A percentile compares a stretch with the other conserved stretches of the same genome.
These are phyloP conservation scores for Suhomyces pyralidae DNA, from an alignment of 805 yeast genomes.

Conservation along the genomic window DNA sequence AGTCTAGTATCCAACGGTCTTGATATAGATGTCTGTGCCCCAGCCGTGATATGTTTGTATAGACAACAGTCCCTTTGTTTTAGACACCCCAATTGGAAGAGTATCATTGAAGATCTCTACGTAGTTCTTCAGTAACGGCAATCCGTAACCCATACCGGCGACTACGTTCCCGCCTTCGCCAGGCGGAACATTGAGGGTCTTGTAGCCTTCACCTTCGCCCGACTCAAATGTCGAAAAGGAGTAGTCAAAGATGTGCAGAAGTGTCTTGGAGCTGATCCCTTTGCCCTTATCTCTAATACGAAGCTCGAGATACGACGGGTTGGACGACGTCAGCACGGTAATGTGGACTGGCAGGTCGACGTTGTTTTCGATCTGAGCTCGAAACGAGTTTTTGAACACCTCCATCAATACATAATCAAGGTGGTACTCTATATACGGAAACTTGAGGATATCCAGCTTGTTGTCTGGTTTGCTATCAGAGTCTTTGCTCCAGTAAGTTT, in stretches of 20 bases:
- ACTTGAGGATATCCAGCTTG: constrained; percentile 43
- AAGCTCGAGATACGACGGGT: constrained; percentile 54
- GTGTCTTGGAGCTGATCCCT: constrained; percentile 71
- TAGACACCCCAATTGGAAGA: constrained; percentile 8
- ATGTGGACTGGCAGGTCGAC: constrained; percentile 38
- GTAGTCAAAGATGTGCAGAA: constrained; percentile 74
- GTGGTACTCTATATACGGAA: constrained; percentile 86
- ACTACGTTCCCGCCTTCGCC: constrained; percentile 67
- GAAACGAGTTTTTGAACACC: constrained; percentile 76
- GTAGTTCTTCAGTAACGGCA: constrained; percentile 68
- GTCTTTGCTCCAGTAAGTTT: constrained; percentile 27
- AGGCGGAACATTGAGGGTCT: constrained; percentile 66
- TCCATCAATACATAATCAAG: constrained; percentile 86
- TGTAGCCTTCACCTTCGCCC: constrained; percentile 55
- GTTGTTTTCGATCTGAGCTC: constrained; percentile 80
- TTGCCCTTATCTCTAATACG: constrained; percentile 85
- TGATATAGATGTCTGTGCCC: constrained; percentile 46
- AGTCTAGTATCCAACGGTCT: constrained; percentile 33
- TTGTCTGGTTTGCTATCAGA: constrained; percentile 17
- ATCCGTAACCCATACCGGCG: constrained; percentile 96
- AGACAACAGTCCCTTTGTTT: constrained; percentile 38
- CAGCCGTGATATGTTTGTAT: constrained; percentile 42
- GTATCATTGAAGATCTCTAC: constrained; percentile 42
- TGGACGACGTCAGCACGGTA: constrained; percentile 34
- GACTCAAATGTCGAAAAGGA: constrained; percentile 77